Conservation (phyloP, 495 filamentous ascomycete genomes). For the Penicillium maclennaniae region DNA sequence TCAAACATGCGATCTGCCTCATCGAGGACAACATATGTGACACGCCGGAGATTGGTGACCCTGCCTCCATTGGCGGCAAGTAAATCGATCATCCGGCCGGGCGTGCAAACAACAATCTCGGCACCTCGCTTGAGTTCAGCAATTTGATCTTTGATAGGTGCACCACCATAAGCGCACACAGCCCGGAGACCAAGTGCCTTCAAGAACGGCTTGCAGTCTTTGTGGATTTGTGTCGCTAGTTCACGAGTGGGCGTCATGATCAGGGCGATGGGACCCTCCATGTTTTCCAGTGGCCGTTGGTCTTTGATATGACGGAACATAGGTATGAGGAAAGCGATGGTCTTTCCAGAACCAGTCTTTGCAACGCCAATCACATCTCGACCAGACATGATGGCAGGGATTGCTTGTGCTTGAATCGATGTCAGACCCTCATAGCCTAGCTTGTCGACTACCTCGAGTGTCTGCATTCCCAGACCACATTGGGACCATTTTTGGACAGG, state of each 20-base stretch:
- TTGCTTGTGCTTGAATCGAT: slow-evolving; percentile 90
- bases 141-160: slow-evolving; percentile 97
- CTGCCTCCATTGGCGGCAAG: slow-evolving; percentile 87
- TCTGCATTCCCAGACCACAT: slow-evolving; percentile 81
- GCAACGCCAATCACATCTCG: slow-evolving; percentile 95
- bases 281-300: slow-evolving; percentile 73
- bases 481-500: slow-evolving; percentile 97
- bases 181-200: slow-evolving; percentile 86
- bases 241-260: slow-evolving; percentile 96
- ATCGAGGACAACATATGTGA: slow-evolving; percentile 91
- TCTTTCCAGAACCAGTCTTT: slow-evolving; percentile 97
- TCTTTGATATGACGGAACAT: slow-evolving; percentile 99
- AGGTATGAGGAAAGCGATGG: slow-evolving; percentile 87
- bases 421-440: slow-evolving; percentile 88
- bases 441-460: slow-evolving; percentile 78
- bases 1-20: slow-evolving; percentile 99
- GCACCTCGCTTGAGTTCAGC: slow-evolving; percentile 91
- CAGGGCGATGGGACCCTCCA: slow-evolving; percentile 82
- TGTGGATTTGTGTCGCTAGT: slow-evolving; percentile 89
- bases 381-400: slow-evolving; percentile 94
- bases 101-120: slow-evolving; percentile 92
- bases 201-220: slow-evolving; percentile 88
- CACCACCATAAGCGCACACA: slow-evolving; percentile 93
- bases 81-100: slow-evolving; percentile 95
- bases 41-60: slow-evolving; percentile 83